Conservation (phyloP, 257 asterid genomes). For the Gentiana dahurica region DNA sequence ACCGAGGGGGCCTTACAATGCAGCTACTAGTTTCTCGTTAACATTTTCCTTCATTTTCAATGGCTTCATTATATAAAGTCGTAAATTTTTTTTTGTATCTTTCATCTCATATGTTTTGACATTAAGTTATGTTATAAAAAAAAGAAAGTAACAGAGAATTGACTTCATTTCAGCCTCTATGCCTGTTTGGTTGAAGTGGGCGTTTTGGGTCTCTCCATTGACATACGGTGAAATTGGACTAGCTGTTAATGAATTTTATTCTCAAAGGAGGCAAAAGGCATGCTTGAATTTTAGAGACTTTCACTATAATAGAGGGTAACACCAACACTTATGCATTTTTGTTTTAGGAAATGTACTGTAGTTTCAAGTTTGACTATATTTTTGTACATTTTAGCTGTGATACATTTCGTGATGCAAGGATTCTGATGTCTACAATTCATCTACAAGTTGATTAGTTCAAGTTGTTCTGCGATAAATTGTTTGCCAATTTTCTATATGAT, state of each 20-base stretch:
- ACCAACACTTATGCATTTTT: no score
- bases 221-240: conserved; percentile 65
- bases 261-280: conserved; percentile 67
- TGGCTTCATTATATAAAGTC: conserved; percentile 51
- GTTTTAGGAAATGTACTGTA: no score
- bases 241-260: conserved; percentile 51
- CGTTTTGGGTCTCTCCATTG: conserved; percentile 59
- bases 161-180: conserved; percentile 41
- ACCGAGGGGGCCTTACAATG: conserved; percentile 13
- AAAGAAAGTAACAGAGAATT: background rate
- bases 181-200: conserved; percentile 76
- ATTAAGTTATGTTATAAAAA: background rate
- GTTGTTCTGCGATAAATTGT: no score
- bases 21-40: conserved; percentile 33
- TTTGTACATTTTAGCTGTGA: no score
- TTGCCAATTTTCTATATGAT: no score
- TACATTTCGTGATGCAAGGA: no score
- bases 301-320: no score
- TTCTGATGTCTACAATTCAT: no score
- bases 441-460: no score
- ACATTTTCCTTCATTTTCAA: conserved; percentile 31
- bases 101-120: no score
- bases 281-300: no score
- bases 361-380: no score
- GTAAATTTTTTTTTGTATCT: conserved; percentile 21